Percentiles rank a stretch among this genome's conserved stretches.
phyloP scores from a whole-genome alignment of 2,329 filamentous ascomycete species.

The Claviceps sp. region DNA sequence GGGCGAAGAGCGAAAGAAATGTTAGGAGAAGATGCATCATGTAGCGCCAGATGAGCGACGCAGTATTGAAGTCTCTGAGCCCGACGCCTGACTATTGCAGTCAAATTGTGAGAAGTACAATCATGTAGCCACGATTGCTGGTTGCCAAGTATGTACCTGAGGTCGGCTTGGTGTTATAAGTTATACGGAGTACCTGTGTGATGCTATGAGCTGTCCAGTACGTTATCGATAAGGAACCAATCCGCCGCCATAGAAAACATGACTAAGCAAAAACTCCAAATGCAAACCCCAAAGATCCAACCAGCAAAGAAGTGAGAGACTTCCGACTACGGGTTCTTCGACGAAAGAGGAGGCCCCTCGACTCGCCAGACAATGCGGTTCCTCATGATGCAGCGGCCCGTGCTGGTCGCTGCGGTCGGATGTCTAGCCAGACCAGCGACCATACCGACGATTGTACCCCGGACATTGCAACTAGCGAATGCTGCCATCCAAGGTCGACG shows the following conservation, averaged over 20 bases:
- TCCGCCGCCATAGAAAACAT: background rate
- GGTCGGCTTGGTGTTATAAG: too few relatives aligned
- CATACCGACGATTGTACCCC: background rate
- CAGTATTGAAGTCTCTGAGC: background rate
- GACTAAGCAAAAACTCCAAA: conserved; percentile 6
- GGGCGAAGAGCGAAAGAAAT: conserved; percentile 45
- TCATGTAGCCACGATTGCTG: too few relatives aligned
- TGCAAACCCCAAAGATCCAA: background rate
- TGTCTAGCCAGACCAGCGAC: conserved; percentile 1
- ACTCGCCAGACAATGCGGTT: conserved; percentile 27
- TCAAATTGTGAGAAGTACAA: background rate
- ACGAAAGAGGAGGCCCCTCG: background rate
- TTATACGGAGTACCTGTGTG: too few relatives aligned
- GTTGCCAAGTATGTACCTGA: too few relatives aligned
- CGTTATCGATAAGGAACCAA: background rate
- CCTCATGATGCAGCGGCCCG: conserved; percentile 31
- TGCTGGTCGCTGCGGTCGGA: conserved; percentile 23
- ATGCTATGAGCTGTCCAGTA: background rate
- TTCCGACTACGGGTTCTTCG: background rate
- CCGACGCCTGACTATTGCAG: background rate
- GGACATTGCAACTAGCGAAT: conserved; percentile 21
- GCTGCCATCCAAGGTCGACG: conserved; percentile 34
- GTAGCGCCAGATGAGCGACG: background rate
- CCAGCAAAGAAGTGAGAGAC: background rate
- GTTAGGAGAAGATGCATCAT: conserved; percentile 25